These are phyloP conservation scores for Aspergillus sp. DNA, from an alignment of 2,329 filamentous ascomycete species.

Conservation along the genomic window DNA sequence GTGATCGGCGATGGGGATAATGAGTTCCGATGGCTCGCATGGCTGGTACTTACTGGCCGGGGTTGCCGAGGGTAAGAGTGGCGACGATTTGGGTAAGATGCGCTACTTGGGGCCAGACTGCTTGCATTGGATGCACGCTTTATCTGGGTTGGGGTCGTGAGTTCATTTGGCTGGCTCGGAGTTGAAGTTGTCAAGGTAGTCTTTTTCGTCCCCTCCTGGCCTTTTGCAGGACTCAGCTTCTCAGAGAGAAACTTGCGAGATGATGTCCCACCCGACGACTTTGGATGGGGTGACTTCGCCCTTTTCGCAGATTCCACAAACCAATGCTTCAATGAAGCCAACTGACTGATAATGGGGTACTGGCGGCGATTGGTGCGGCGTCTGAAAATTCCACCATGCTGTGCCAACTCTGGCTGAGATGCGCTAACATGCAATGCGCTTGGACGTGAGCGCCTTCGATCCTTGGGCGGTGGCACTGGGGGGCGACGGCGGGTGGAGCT, in stretches of 20 bases:
- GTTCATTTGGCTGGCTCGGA: constrained; percentile 23
- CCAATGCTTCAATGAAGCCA: constrained; percentile 70
- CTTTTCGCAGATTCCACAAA: constrained; percentile 67
- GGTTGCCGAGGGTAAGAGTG: constrained; percentile 41
- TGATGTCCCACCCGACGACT: constrained; percentile 29
- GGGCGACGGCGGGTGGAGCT: constrained; percentile 72
- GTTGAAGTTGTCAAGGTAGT: constrained; percentile 22
- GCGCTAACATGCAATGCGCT: constrained; percentile 87
- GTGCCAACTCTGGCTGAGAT: constrained; percentile 62
- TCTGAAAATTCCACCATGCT: constrained; percentile 56
- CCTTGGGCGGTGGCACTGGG: constrained; percentile 82
- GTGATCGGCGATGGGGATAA: constrained; percentile 85
- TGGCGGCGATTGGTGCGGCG: constrained; percentile 57
- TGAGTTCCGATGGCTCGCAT: constrained; percentile 62
- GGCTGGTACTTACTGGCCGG: constrained; percentile 35
- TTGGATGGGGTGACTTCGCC: constrained; percentile 55
- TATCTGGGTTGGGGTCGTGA: constrained; percentile 38
- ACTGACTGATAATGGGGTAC: constrained; percentile 64
- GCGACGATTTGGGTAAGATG: constrained; percentile 43
- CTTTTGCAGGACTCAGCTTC: constrained; percentile 40
- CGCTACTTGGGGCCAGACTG: constrained; percentile 43
- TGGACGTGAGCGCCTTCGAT: constrained; percentile 73
- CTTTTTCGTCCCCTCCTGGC: constrained; percentile 34
- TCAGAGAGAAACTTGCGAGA: constrained; percentile 41
- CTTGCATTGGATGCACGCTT: constrained; percentile 44